Conservation (phyloP, 345 rosid species). For the Eucalyptus victrix region DNA sequence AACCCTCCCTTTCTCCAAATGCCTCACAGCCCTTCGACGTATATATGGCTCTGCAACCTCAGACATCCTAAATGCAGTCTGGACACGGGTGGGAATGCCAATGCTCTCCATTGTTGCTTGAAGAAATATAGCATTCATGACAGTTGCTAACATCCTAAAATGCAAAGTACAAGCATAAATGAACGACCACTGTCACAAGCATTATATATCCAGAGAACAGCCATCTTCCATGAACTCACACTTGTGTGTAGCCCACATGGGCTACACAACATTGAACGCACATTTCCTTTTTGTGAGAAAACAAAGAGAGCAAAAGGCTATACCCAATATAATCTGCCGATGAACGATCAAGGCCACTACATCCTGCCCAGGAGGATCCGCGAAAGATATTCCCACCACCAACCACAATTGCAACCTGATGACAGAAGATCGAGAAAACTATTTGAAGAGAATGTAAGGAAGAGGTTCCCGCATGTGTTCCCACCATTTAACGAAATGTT, state of each 20-base stretch:
- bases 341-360: constrained; percentile 96
- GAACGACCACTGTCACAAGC: neutral
- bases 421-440: neutral
- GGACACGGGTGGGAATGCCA: constrained; percentile 91
- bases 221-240: neutral
- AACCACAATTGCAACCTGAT: constrained; percentile 90
- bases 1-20: constrained; percentile 93
- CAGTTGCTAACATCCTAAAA: constrained; percentile 88
- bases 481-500: neutral
- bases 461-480: neutral
- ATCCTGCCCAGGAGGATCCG: constrained; percentile 87
- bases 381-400: constrained; percentile 97
- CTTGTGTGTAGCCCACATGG: neutral
- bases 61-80: constrained; percentile 93
- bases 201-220: neutral
- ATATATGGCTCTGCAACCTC: constrained; percentile 98
- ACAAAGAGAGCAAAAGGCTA: neutral
- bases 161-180: neutral
- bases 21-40: constrained; percentile 77
- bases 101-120: constrained; percentile 98
- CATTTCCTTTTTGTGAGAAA: neutral
- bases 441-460: neutral
- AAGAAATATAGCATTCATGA: constrained; percentile 93
- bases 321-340: constrained; percentile 98
- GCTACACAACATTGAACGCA: neutral